Percentiles rank a stretch among this genome's conserved stretches.
Conservation (phyloP, 2,329 filamentous ascomycete species). For the Penicillium sp. region DNA sequence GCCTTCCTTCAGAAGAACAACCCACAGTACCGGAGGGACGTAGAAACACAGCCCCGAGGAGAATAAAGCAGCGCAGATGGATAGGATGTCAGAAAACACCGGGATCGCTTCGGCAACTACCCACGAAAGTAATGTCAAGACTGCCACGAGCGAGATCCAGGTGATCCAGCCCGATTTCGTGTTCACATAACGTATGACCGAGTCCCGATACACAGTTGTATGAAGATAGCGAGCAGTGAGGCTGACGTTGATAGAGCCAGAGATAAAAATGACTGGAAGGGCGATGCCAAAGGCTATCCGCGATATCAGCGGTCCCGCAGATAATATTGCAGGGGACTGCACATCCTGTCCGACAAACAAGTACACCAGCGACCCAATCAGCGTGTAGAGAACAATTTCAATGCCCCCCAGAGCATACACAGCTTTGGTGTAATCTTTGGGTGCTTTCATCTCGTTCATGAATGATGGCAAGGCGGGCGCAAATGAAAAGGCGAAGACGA, state of each 20-base stretch:
- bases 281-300: conserved; percentile 15
- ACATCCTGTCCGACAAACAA: conserved; percentile 18
- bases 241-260: conserved; percentile 23
- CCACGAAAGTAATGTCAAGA: conserved; percentile 18
- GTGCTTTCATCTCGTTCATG: conserved; percentile 18
- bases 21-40: conserved; percentile 15
- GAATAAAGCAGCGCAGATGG: conserved; percentile 12
- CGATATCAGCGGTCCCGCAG: conserved; percentile 12
- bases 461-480: conserved; percentile 13
- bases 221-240: conserved; percentile 22
- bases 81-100: conserved; percentile 20
- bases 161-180: conserved; percentile 18
- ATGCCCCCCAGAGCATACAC: conserved; percentile 11
- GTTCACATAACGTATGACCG: conserved; percentile 17
- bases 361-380: conserved; percentile 14
- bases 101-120: conserved; percentile 22
- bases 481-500: conserved; percentile 17
- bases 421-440: conserved; percentile 13
- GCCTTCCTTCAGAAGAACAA: conserved; percentile 11
- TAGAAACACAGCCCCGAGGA: conserved; percentile 15
- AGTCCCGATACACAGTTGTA: conserved; percentile 14
- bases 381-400: conserved; percentile 14
- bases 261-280: conserved; percentile 18
- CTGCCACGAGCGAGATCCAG: conserved; percentile 15
- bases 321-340: conserved; percentile 15